Evolutionary conservation across 2,329 filamentous ascomycete species (phyloP), one percentile per base, ranked within the genome.

Genomic region (Eurotiales sp.): DNA sequence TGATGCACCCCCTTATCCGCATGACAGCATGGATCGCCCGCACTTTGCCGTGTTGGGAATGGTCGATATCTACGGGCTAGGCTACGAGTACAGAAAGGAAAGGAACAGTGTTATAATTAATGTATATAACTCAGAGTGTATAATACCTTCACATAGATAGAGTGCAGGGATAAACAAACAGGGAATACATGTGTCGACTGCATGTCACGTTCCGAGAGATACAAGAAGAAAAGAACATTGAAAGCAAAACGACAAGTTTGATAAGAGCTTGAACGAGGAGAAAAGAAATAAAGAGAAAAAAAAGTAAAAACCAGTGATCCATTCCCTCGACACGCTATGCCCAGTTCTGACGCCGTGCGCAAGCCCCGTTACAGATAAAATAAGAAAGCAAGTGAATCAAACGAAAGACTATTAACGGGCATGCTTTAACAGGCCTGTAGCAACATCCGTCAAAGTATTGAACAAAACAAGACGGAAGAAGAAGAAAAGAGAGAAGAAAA

Each of bases 321-420:
- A 43, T 37, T 53, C 45, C 53, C 36, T 51, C 45, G 49, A 55
- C 29, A 55, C 49, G 53, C 53, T 55, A 55, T 55, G 53, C 53
- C 49, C 45, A 51, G 40, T 50, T 51, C 51, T 32, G 52, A 54
- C 52, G 52, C 52, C 52, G 23, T 30, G 40, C 34, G 40, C 47
- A 50, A 48, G 36, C 41, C 46, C 40, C 34, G 49, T 41, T 27
- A 34, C 21, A 34, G 23, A 48, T 37, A 39, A 34, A 27, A 50
- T 21, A 36, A 36, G 23, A 42, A 30, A 46, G 4, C 14, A 51
- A 40, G 36, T 15, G 27, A n/a, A 34, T 19, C 8, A 25, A 29
- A 34, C 37, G 37, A 43, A 36, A 50, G 40, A 27, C 22, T 30
- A 15, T 29, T 32, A 6, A 27, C 46, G 25, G 15, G 8, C 10